A percentile compares a stretch with the other conserved stretches of the same genome.
These are phyloP conservation scores for Ceratobasidium sp. DNA, from an alignment of 1,284 basidiomycete genomes.

Conservation along the genomic window DNA sequence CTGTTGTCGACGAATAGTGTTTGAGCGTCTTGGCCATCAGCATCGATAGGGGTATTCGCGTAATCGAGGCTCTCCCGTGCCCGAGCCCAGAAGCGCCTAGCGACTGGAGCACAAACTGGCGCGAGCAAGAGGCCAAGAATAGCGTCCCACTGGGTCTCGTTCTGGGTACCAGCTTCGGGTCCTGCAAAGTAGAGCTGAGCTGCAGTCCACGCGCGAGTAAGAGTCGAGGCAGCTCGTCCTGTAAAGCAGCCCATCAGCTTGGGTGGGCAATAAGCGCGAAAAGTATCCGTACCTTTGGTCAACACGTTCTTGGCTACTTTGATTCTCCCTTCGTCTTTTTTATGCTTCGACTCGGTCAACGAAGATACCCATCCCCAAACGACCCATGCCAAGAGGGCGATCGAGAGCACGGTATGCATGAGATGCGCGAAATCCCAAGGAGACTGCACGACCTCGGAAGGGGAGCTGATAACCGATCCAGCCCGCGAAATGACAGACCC, in stretches of 20 bases:
- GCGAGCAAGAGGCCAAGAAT: slow-evolving; percentile 40
- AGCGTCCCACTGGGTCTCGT: slow-evolving; percentile 24
- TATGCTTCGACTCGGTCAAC: not conserved
- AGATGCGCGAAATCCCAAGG: slow-evolving; percentile 42
- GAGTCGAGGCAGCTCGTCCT: slow-evolving; percentile 34
- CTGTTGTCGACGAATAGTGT: not conserved
- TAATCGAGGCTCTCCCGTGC: slow-evolving; percentile 25
- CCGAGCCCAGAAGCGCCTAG: slow-evolving; percentile 40
- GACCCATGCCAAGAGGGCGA: slow-evolving; percentile 44
- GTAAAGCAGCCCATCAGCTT: not conserved
- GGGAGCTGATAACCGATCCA: slow-evolving; percentile 41
- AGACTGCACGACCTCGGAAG: slow-evolving; percentile 9
- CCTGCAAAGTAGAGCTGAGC: slow-evolving; percentile 29
- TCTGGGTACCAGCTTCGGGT: slow-evolving; percentile 4
- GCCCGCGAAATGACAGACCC: slow-evolving; percentile 45
- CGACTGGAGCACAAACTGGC: slow-evolving; percentile 29
- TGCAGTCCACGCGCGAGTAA: slow-evolving; percentile 34
- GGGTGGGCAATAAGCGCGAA: not conserved
- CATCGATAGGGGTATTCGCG: not conserved
- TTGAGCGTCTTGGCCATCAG: not conserved
- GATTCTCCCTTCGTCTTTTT: slow-evolving; percentile 2
- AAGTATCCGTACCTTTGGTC: slow-evolving; percentile 22
- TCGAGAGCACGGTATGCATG: slow-evolving; percentile 45
- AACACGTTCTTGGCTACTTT: slow-evolving; percentile 23
- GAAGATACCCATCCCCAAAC: slow-evolving; percentile 29